Conservation (phyloP, 331 rosid species). For the Pyrus hybrid region DNA sequence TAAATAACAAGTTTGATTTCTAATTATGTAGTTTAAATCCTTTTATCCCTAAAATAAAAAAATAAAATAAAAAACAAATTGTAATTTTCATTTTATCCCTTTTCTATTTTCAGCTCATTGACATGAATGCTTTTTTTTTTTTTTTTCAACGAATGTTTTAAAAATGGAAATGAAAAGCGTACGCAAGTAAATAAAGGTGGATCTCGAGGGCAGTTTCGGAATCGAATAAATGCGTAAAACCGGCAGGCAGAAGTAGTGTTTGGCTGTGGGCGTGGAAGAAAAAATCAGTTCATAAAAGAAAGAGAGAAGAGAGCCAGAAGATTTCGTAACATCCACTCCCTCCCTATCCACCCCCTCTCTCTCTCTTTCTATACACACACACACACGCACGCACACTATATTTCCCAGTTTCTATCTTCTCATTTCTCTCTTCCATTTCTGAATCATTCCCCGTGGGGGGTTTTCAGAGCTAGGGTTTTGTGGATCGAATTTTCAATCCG, state of each 20-base stretch:
- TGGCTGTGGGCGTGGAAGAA: not conserved
- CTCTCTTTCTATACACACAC: not conserved
- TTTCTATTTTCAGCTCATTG: too few species aligned
- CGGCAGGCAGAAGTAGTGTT: not conserved
- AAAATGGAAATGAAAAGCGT: not conserved
- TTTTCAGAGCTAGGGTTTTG: not conserved
- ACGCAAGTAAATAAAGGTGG: not conserved
- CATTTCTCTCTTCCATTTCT: not conserved
- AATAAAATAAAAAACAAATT: too few species aligned
- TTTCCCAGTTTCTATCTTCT: not conserved
- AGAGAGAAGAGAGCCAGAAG: not conserved
- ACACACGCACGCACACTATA: not conserved
- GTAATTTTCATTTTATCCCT: too few species aligned
- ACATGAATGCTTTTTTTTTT: too few species aligned
- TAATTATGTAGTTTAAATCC: too few species aligned
- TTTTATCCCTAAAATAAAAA: too few species aligned
- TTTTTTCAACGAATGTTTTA: not conserved
- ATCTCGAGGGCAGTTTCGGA: not conserved
- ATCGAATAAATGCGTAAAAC: not conserved
- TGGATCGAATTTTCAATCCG: not conserved
- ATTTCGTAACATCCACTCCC: slow-evolving; percentile 45
- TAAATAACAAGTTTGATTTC: too few species aligned
- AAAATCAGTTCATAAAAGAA: not conserved
- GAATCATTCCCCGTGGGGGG: not conserved
- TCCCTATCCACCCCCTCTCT: slow-evolving; percentile 26